Evolutionary conservation across 352 stramenopile species (phyloP).

Genomic region (Phytophthora sojae): DNA sequence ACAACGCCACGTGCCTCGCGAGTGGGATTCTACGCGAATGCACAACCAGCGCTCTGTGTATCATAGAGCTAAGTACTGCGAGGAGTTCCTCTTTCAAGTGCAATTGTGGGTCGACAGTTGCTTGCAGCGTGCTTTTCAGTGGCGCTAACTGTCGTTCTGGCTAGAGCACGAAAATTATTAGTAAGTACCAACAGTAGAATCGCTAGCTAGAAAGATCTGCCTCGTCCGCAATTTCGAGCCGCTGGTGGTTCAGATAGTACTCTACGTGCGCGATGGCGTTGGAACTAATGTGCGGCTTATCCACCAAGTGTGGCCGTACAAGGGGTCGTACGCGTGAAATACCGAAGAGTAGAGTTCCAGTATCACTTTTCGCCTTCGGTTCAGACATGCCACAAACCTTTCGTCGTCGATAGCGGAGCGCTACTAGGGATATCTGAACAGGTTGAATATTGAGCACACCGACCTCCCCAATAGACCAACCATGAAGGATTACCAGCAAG

Average conservation of each 20-base stretch:
- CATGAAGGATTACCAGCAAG: neutral
- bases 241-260: slow-evolving; percentile 1
- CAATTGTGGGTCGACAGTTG: neutral
- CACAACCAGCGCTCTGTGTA: neutral
- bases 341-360: slow-evolving; percentile 11
- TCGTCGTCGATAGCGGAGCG: neutral
- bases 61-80: neutral
- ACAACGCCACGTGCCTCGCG: neutral
- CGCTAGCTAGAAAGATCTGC: neutral
- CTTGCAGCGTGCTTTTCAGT: neutral
- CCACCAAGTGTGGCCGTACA: neutral
- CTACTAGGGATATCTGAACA: slow-evolving; percentile 2
- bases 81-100: neutral
- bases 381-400: slow-evolving; percentile 6
- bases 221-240: slow-evolving; percentile 1
- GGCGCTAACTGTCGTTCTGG: neutral
- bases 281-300: neutral
- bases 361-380: slow-evolving; percentile 6
- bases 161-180: no score
- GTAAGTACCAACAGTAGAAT: no score
- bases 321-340: neutral
- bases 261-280: neutral
- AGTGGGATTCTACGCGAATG: neutral
- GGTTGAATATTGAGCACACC: neutral
- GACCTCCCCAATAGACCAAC: neutral